Percentiles rank a stretch among this genome's conserved stretches.
Conservation (phyloP, 106 monocot species). For the Allium sativum region DNA sequence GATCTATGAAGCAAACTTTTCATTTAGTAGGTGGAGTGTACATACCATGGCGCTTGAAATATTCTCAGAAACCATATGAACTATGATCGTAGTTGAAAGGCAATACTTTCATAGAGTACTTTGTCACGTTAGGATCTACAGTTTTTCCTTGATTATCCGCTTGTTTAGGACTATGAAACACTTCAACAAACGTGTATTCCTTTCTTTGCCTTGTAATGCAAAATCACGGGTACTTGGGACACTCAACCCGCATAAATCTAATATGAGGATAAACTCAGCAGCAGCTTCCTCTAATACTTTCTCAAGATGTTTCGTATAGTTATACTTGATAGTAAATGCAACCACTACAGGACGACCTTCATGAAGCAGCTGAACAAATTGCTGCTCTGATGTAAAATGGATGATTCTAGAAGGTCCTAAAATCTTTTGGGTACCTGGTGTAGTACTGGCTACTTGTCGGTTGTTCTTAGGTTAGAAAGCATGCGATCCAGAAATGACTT, state of each 20-base stretch:
- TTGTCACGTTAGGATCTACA: slow-evolving; percentile 63
- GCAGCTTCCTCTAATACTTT: slow-evolving; percentile 77
- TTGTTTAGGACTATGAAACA: slow-evolving; percentile 82
- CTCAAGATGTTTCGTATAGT: slow-evolving; percentile 81
- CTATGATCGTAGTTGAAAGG: slow-evolving; percentile 77
- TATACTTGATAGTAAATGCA: too few relatives aligned
- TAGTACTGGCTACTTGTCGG: slow-evolving; percentile 62
- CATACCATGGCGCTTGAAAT: slow-evolving; percentile 72
- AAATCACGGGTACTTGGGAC: slow-evolving; percentile 90
- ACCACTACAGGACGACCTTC: too few relatives aligned
- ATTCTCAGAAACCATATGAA: slow-evolving; percentile 80
- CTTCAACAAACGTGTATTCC: slow-evolving; percentile 90
- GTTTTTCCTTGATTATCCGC: slow-evolving; percentile 43
- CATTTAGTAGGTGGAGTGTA: slow-evolving; percentile 21
- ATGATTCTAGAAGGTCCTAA: too few relatives aligned
- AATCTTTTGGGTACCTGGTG: slow-evolving; percentile 82
- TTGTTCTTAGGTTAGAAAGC: slow-evolving; percentile 31
- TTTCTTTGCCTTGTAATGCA: slow-evolving; percentile 81
- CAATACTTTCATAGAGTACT: slow-evolving; percentile 80
- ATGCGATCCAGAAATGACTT: slow-evolving; percentile 28
- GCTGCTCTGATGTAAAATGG: too few relatives aligned
- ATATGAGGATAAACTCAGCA: slow-evolving; percentile 66
- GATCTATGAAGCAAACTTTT: not conserved
- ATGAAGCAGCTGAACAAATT: too few relatives aligned
- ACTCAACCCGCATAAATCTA: slow-evolving; percentile 72